Evolutionary conservation across 805 yeast genomes (phyloP), one percentile per base, ranked within the genome.

Genomic region (Kazachstania kunashirensis): DNA sequence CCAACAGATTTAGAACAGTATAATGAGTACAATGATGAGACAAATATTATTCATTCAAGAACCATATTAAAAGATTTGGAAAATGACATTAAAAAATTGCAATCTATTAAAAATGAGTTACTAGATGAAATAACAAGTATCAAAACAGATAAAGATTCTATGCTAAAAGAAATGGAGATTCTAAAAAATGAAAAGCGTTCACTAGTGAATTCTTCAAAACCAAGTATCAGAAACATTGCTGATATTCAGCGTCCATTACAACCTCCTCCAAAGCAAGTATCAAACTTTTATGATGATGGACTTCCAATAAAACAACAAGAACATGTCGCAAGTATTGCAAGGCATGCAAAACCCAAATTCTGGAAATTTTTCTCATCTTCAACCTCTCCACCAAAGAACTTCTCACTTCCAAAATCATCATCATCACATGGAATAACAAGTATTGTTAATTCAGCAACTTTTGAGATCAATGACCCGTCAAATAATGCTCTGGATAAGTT

Each of bases 331-430:
- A 52, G 51, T 35, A 44, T 48, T 7, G 52, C 40, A 20, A 47
- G 50, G 31, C 45, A 48, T 29, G 39, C 48, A n/a, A 55, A 53
- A 36, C 59, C 60, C 5, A 50, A 49, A 38, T 59, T 59, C 36
- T 59, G 64, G 64, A 59, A 56, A 33, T 41, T 52, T 5, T 58
- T 59, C 27, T 48, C 52, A 13, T 27, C 45, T 13, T 35, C 47
- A 11, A 15, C 33, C 7, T 36, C 35, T 29, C 25, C 43, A 13
- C 29, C 25, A 11, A 13, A 31, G 12, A 23, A 21, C n/a, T 6
- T 28, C 3, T 24, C 27, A n/a, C 2, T 16, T 2, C 14, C 19
- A 2, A 29, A 21, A 16, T 25, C 38, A 15, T 25, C 23, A 7
- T 13, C 39, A 14, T 12, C 44, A 23, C 33, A 12, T 27, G 20